Conservation (phyloP, 306 rosid genomes). For the Prunus dulcis region DNA sequence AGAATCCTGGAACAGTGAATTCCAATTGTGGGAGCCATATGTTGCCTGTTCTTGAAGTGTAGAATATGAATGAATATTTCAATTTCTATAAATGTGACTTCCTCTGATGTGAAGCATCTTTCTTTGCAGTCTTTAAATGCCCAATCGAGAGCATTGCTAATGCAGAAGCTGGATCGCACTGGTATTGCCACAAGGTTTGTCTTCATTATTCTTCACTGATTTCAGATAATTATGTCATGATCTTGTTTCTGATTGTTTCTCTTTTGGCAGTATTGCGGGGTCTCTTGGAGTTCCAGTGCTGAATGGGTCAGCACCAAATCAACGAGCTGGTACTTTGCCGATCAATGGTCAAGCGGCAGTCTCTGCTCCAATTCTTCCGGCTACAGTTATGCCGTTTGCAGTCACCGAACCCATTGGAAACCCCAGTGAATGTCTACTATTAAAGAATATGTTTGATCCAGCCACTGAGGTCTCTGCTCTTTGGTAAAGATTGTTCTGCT, state of each 20-base stretch:
- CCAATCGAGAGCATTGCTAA: conserved; percentile 90
- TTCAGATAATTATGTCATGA: neutral
- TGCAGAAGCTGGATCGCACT: conserved; percentile 91
- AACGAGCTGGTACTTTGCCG: conserved; percentile 56
- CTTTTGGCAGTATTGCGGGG: conserved; percentile 61
- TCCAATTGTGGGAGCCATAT: neutral
- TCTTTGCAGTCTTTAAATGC: conserved; percentile 83
- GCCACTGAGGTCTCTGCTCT: conserved; percentile 64
- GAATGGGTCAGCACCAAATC: conserved; percentile 71
- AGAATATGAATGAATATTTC: neutral
- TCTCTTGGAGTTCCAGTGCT: conserved; percentile 55
- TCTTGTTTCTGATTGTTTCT: neutral
- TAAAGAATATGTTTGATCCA: conserved; percentile 98
- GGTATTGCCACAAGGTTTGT: conserved; percentile 81
- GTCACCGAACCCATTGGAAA: conserved; percentile 65
- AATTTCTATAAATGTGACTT: neutral
- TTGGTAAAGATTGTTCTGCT: conserved; percentile 7
- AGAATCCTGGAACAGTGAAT: neutral
- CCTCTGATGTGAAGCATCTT: neutral
- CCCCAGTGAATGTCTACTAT: conserved; percentile 85
- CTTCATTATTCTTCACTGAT: neutral
- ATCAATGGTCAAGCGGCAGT: conserved; percentile 55
- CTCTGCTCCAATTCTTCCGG: conserved; percentile 44
- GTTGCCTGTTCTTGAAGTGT: neutral
- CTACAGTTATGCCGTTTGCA: conserved; percentile 45